Conservation (phyloP, 164 flowering plant genomes). For the Aristolochia contorta region DNA sequence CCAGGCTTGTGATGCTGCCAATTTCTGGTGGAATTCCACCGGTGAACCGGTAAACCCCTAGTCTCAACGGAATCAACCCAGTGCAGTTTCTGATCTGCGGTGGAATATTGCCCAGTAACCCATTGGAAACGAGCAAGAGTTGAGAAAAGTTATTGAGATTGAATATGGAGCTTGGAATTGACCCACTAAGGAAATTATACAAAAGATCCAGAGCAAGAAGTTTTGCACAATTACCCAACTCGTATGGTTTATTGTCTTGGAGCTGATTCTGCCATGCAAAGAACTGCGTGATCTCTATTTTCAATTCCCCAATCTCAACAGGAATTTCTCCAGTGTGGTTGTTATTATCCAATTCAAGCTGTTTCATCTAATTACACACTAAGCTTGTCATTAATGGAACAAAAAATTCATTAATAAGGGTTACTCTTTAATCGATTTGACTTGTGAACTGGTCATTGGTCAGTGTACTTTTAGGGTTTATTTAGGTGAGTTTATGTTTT, state of each 20-base stretch:
- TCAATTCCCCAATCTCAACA: constrained; percentile 30
- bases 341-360: constrained; percentile 53
- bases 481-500: too few relatives aligned
- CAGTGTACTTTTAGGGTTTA: too few relatives aligned
- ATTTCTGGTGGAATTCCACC: constrained; percentile 47
- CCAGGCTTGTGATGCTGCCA: constrained; percentile 32
- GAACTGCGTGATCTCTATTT: constrained; percentile 38
- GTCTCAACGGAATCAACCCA: constrained; percentile 32
- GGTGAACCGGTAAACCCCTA: constrained; percentile 37
- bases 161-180: constrained; percentile 36
- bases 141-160: constrained; percentile 38
- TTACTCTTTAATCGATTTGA: too few relatives aligned
- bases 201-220: constrained; percentile 51
- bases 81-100: constrained; percentile 41
- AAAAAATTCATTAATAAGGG: too few relatives aligned
- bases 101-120: constrained; percentile 42
- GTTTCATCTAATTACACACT: too few relatives aligned
- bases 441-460: too few relatives aligned
- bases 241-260: constrained; percentile 36
- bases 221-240: constrained; percentile 34
- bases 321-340: constrained; percentile 42
- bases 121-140: constrained; percentile 41
- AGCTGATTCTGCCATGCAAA: constrained; percentile 64
- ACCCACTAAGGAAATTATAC: constrained; percentile 42
- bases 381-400: too few relatives aligned